Conservation (phyloP, 345 rosid species). For the Jatropha curcas region DNA sequence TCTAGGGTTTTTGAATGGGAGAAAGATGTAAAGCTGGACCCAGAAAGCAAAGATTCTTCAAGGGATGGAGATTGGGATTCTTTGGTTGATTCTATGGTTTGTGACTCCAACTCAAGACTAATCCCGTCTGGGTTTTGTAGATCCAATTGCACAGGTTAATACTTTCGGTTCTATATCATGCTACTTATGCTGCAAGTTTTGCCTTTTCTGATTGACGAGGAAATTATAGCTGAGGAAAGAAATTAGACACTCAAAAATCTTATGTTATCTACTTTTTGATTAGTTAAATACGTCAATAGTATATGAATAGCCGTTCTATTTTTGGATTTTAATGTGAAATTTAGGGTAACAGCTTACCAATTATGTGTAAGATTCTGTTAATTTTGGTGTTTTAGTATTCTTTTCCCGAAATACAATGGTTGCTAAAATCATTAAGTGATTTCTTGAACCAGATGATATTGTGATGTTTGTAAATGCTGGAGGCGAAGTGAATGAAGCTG, state of each 20-base stretch:
- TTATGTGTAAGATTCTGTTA: constrained; percentile 3
- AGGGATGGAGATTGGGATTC: constrained; percentile 42
- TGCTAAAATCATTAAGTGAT: neutral
- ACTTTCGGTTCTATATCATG: neutral
- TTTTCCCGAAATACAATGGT: neutral
- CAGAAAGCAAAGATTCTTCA: constrained; percentile 41
- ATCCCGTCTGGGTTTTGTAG: constrained; percentile 54
- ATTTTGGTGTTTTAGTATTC: neutral
- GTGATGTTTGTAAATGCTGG: constrained; percentile 82
- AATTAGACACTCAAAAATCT: neutral
- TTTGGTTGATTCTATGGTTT: constrained; percentile 62
- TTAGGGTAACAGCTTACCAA: neutral
- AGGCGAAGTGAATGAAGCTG: constrained; percentile 48
- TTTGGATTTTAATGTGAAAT: neutral
- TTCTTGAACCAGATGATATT: constrained; percentile 51
- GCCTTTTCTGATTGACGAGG: neutral
- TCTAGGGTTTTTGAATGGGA: constrained; percentile 36
- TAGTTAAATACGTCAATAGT: too few species aligned
- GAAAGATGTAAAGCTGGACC: constrained; percentile 25
- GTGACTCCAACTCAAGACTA: constrained; percentile 69
- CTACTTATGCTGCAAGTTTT: neutral
- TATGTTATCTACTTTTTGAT: neutral
- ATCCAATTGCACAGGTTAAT: constrained; percentile 51
- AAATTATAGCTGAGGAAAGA: neutral
- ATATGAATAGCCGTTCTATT: neutral